Base-by-base conservation (phyloP, 805 yeast genomes). In the Priceomyces medius region DNA sequence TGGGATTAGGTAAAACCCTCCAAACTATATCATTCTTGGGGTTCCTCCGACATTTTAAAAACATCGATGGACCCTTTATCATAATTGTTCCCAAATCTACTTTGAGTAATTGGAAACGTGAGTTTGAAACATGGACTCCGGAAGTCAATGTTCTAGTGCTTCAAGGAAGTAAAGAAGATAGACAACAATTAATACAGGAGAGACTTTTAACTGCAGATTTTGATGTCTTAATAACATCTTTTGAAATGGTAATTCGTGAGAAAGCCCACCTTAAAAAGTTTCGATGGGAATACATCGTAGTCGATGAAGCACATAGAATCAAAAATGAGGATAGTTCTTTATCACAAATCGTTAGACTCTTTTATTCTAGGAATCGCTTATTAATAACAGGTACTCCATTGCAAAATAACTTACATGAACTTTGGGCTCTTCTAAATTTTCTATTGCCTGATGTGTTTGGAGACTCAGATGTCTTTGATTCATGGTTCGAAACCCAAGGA, bases 291-390 rank as follows among this genome's bases (percentile, higher is more conserved):
- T 91, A 91, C 61, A 82, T 93, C 42, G 76, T 93, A 16, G 88
- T 91, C 39, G 99, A 91, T 67, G 97, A 90, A 64, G 98, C 98
- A 2, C 99, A 91, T 63, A 79, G 98, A 59, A 91, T 91, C 59
- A 91, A 91, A 59, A 93, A 93, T 60, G 98, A 93, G 58, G 95
- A 88, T 56, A 83, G 95, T 50, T 83, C 93, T 28, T 71, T 91
- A 38, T 88, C 97, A 2, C 97, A 91, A 63, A 90, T 93, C 48
- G 90, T 93, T 45, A 78, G 98, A 49, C 63, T 89, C 19, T 89
- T 91, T 58, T 85, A 86, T 58, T 88, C 97, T 13, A 79, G 82
- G 43, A 88, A 88, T 59, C 73, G 99, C 46, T 66, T 91, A 34
- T 68, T 91, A 43, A 89, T 91, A 45, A 91, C 99, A 0, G 99